phyloP scores from a whole-genome alignment of 2,329 filamentous ascomycete genomes.

The Metarhizium sp. region DNA sequence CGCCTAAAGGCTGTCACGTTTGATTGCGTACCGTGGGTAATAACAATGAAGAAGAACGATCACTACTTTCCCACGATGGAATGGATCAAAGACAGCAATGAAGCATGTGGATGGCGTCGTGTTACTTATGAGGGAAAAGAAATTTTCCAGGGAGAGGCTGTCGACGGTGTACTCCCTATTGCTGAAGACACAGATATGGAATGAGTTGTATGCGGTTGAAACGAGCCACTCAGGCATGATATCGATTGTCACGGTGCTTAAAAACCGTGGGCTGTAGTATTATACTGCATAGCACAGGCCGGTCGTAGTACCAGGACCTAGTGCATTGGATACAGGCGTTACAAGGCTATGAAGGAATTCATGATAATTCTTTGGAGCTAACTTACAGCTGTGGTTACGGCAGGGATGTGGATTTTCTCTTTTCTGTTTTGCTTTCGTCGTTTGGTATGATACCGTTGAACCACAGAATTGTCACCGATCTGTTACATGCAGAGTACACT shows the following conservation, averaged over 20 bases:
- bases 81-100: conserved; percentile 54
- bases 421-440: background rate
- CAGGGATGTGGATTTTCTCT: conserved; percentile 4
- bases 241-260: background rate
- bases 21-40: conserved; percentile 97
- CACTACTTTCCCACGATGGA: conserved; percentile 78
- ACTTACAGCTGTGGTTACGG: conserved; percentile 7
- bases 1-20: conserved; percentile 95
- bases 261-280: background rate
- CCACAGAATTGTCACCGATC: background rate
- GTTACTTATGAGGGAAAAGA: conserved; percentile 51
- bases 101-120: conserved; percentile 53
- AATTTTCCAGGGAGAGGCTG: conserved; percentile 43
- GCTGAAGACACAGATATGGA: conserved; percentile 36
- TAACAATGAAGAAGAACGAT: conserved; percentile 99
- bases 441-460: conserved; percentile 1
- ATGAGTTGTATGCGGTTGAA: conserved; percentile 9
- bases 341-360: conserved; percentile 25
- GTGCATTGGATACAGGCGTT: conserved; percentile 21
- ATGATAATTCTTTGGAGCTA: conserved; percentile 23
- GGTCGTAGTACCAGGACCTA: conserved; percentile 9
- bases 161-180: conserved; percentile 35
- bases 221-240: background rate
- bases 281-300: background rate
- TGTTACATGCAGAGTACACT: background rate